Percentiles rank a stretch among this genome's conserved stretches.
Evolutionary conservation across 331 rosid species (phyloP).

Genomic region (Rhamnella rubrinervis): DNA sequence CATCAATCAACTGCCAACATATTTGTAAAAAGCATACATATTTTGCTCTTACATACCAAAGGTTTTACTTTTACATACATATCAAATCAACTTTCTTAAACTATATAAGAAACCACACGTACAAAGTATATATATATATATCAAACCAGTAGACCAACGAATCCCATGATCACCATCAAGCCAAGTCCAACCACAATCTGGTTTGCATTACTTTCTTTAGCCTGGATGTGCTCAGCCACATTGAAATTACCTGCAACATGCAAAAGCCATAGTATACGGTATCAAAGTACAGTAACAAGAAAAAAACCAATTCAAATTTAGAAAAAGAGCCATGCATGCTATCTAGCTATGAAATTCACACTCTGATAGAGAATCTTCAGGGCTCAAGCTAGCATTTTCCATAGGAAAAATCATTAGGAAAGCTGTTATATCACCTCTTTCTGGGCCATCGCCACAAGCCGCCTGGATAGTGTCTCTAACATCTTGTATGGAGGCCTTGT

Average conservation of each 20-base stretch:
- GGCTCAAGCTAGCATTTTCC: too few relatives aligned
- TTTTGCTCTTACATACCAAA: too few relatives aligned
- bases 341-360: too few relatives aligned
- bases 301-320: not conserved
- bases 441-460: conserved; percentile 70
- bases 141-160: conserved; percentile 27
- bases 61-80: too few relatives aligned
- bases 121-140: not conserved
- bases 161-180: conserved; percentile 32
- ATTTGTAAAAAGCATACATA: too few relatives aligned
- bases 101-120: not conserved
- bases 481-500: conserved; percentile 63
- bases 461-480: conserved; percentile 55
- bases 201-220: conserved; percentile 37
- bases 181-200: conserved; percentile 39
- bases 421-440: conserved; percentile 48
- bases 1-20: too few relatives aligned
- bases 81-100: too few relatives aligned
- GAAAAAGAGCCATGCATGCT: not conserved
- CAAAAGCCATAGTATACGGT: not conserved
- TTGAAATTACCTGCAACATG: conserved; percentile 53
- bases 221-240: conserved; percentile 54
- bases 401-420: not conserved
- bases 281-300: too few relatives aligned
- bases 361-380: too few relatives aligned